Percentiles rank a stretch among this genome's conserved stretches.
phyloP scores from a whole-genome alignment of 345 rosid genomes.

The Populus deltoides region DNA sequence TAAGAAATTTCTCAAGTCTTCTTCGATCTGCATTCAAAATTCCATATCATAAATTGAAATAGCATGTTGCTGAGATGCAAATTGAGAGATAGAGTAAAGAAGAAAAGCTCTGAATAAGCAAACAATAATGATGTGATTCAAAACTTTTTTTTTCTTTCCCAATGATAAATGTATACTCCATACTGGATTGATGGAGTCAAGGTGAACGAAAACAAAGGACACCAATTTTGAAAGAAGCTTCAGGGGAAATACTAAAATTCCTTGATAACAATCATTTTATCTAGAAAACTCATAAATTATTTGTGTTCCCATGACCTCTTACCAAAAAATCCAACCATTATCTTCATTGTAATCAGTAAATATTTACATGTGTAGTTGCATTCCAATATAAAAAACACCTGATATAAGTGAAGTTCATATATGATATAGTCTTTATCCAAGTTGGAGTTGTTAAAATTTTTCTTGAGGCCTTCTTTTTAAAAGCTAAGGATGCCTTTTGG shows the following conservation, averaged over 20 bases:
- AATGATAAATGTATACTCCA: background rate
- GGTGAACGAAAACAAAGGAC: background rate
- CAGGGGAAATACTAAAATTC: background rate
- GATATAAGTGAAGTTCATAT: background rate
- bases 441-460: too few species aligned
- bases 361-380: too few species aligned
- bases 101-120: background rate
- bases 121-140: background rate
- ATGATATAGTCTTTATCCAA: background rate
- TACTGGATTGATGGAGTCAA: background rate
- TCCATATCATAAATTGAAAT: conserved; percentile 4
- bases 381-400: too few species aligned
- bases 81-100: background rate
- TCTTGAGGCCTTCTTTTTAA: too few species aligned
- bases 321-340: background rate
- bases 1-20: conserved; percentile 56
- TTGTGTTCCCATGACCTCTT: background rate
- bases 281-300: background rate
- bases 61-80: conserved; percentile 6
- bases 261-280: background rate
- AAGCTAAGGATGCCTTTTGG: too few species aligned
- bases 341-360: too few species aligned
- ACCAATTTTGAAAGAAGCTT: background rate
- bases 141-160: background rate
- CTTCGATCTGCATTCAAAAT: conserved; percentile 50